phyloP scores from a whole-genome alignment of 73 alveolate species.

The Paramecium biaurelia region DNA sequence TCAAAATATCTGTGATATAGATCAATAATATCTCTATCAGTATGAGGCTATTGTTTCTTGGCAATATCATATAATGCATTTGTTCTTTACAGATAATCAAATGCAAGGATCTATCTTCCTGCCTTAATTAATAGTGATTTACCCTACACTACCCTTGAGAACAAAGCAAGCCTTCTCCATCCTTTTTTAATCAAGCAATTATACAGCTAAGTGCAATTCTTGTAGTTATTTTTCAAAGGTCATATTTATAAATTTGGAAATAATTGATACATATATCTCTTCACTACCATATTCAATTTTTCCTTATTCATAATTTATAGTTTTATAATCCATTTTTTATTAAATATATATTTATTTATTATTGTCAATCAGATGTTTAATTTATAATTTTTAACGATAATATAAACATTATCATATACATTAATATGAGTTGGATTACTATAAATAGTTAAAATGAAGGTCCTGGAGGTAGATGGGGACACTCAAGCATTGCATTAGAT shows the following conservation, averaged over 20 bases:
- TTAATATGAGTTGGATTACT: background rate
- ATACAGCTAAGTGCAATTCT: background rate
- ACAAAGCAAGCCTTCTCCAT: conserved; percentile 42
- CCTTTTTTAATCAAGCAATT: conserved; percentile 11
- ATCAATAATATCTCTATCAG: conserved; percentile 14
- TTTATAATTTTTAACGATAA: background rate
- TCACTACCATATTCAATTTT: conserved; percentile 26
- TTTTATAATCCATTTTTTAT: conserved; percentile 34
- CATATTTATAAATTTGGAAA: conserved; percentile 7
- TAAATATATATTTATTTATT: background rate
- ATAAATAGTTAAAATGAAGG: background rate
- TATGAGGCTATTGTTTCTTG: background rate
- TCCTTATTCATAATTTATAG: conserved; percentile 32
- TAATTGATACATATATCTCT: background rate
- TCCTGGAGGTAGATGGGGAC: conserved; percentile 36
- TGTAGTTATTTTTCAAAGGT: conserved; percentile 7
- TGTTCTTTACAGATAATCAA: conserved; percentile 24
- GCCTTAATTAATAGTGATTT: background rate
- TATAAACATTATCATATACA: background rate
- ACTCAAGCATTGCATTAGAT: background rate
- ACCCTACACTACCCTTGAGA: conserved; percentile 47
- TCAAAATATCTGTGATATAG: conserved; percentile 44
- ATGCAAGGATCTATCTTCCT: conserved; percentile 36
- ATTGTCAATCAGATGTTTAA: background rate
- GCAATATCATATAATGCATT: conserved; percentile 46